Evolutionary conservation across 2,329 filamentous ascomycete species (phyloP), one percentile per base, ranked within the genome.

Genomic region (Plectosphaerella sp.): DNA sequence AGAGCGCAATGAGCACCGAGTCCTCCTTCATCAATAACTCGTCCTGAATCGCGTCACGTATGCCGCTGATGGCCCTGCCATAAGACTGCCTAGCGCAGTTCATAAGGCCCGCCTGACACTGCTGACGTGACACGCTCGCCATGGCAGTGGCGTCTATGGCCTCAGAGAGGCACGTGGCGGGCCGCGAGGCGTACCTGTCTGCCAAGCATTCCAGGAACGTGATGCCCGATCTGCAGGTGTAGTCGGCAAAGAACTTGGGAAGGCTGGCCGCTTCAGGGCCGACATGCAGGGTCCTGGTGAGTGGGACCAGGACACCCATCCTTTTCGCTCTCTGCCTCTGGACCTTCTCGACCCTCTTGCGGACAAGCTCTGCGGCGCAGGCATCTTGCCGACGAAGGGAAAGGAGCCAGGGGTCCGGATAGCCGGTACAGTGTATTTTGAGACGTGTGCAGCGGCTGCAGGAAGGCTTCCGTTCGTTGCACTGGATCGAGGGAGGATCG

Each of bases 101-200:
- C 54, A 55, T 55, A 5, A 55, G 42, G 2, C 45, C 54, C 4
- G 51, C 16, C 36, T 53, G 51, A 11, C 35, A 25, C 12, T 53
- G 20, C 35, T 53, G 52, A 8, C 46, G 52, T 3, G 54, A 42
- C 8, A 48, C 51, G 18, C 48, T 53, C 6, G 52, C 51, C 28
- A 55, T 24, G 16, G 54, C 51, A 16, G 50, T 52, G 1, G 54
- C 54, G 39, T 55, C 51, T 4, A 52, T 53, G 25, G 54, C 54
- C 15, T 55, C 46, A 7, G 49, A 39, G 5, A 56, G 54, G 25
- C 47, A 47, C 5, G 24, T 51, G 35, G 57, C 55, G 35, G 58
- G 61, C 39, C 65, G 59, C 55, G 45, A 22, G 36, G 45, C 45
- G 15, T 47, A 50, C 16, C 47, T 18, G 15, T 35, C 39, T 1